Evolutionary conservation across 2,329 filamentous ascomycete genomes (phyloP).

Genomic region (Xylaria sp.): DNA sequence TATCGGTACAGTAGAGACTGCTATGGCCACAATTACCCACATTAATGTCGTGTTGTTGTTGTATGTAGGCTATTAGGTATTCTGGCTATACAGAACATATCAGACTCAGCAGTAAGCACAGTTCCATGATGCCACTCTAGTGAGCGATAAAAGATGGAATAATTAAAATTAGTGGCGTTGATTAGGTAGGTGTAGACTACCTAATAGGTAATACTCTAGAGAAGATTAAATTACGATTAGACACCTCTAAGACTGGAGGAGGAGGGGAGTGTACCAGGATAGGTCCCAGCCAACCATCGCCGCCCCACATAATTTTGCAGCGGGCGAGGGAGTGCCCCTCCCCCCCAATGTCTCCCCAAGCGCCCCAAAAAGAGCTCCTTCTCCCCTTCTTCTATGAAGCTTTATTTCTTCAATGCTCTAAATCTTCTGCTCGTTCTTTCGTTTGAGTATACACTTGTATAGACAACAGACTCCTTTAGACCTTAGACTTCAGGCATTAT

Average conservation of each 20-base stretch:
- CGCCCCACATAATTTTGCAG: slow-evolving; percentile 35
- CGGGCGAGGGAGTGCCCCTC: slow-evolving; percentile 35
- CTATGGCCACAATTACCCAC: background rate
- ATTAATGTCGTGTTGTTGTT: background rate
- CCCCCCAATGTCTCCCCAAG: slow-evolving; percentile 24
- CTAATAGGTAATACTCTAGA: slow-evolving; percentile 17
- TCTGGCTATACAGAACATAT: background rate
- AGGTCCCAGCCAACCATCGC: slow-evolving; percentile 14
- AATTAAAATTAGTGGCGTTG: slow-evolving; percentile 18
- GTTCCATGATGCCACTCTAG: background rate
- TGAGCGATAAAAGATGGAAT: background rate
- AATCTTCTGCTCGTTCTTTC: slow-evolving; percentile 20
- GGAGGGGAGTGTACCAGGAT: slow-evolving; percentile 11
- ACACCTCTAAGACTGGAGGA: slow-evolving; percentile 21
- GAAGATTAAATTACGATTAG: slow-evolving; percentile 31
- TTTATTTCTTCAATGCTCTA: slow-evolving; percentile 30
- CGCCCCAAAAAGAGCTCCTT: slow-evolving; percentile 33
- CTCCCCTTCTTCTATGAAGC: slow-evolving; percentile 32
- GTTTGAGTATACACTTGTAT: slow-evolving; percentile 20
- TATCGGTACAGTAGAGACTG: background rate
- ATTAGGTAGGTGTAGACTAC: slow-evolving; percentile 4
- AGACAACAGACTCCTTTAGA: slow-evolving; percentile 17
- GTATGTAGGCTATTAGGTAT: background rate
- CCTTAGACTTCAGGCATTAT: slow-evolving; percentile 32
- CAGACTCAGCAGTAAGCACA: slow-evolving; percentile 3